These are phyloP conservation scores for Rhizopogon sp. DNA, from an alignment of 768 basidiomycete species.

Conservation along the genomic window DNA sequence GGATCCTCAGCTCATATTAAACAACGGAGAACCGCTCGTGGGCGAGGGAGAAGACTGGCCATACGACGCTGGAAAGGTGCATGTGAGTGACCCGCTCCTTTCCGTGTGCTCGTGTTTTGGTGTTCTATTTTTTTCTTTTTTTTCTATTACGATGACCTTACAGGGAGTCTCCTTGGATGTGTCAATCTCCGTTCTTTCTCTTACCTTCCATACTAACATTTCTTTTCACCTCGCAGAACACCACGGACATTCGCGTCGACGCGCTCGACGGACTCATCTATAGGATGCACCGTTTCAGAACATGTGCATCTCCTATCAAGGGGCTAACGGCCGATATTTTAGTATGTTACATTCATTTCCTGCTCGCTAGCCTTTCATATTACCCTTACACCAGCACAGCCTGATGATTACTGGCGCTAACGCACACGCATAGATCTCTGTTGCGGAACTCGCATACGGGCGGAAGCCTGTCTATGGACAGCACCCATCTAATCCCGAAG, in stretches of 20 bases:
- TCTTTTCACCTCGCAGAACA: conserved; percentile 38
- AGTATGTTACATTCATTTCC: conserved; percentile 34
- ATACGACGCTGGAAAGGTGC: conserved; percentile 55
- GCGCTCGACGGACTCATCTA: conserved; percentile 52
- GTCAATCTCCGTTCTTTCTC: background rate
- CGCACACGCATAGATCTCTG: conserved; percentile 24
- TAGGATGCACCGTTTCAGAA: conserved; percentile 82
- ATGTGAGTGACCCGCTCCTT: conserved; percentile 44
- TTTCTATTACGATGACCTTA: background rate
- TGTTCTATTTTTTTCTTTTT: background rate
- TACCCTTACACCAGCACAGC: background rate
- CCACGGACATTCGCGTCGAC: conserved; percentile 43
- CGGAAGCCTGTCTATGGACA: conserved; percentile 46
- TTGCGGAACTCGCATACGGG: conserved; percentile 61
- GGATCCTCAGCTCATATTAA: conserved; percentile 45
- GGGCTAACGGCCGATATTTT: conserved; percentile 82
- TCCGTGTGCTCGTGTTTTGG: background rate
- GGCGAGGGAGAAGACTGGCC: conserved; percentile 70
- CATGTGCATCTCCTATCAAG: conserved; percentile 74
- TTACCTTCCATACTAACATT: background rate
- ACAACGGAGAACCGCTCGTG: conserved; percentile 42
- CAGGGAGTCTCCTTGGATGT: background rate
- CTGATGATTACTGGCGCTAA: conserved; percentile 33
- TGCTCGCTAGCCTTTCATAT: background rate
- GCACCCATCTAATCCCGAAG: conserved; percentile 36